Evolutionary conservation across 2,329 filamentous ascomycete species (phyloP), one percentile per base, ranked within the genome.

Genomic region (Bisporella sp.): DNA sequence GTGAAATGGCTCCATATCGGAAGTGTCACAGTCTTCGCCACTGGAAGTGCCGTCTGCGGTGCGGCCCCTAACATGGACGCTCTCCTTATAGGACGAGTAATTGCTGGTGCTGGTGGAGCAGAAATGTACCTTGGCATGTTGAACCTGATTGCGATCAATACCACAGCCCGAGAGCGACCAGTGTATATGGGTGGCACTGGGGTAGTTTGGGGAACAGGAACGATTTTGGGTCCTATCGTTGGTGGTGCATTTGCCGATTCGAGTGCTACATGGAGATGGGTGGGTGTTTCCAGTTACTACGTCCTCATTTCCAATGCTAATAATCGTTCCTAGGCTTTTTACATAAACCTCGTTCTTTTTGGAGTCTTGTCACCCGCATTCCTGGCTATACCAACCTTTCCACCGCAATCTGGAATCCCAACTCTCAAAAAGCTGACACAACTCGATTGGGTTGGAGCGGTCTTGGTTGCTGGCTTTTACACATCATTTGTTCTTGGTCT

Each of bases 381-480:
- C 35, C 37, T 47, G 29, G 8, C n/a, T 4, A 31, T 52, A 12
- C 45, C 45, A n/a, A 42, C 5, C 32, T 39, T 46, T 11, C 45
- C 48, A 13, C 40, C 42, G 41, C 53, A 7, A 46, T 47, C 45
- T 21, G 47, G 47, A 45, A 29, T 45, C n/a, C 4, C 41, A 32
- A 31, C 29, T 21, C 6, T 40, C 8, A 32, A 8, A 12, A 31
- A 41, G 9, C 2, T 32, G 8, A 41, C 4, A 31, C 8, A 46
- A 37, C 8, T 79, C n/a, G 74, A 77, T 58, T 73, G 62, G 45
- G 40, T 76, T 4, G 77, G 77, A 1, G 63, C 68, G 1, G 33
- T 73, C 5, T 65, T 81, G 4, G 70, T 67, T 41, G 59, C 68
- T 1, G 74, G 64, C 2, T 66, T 69, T 2, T 70, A 72, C 50